phyloP scores from a whole-genome alignment of 371 early-diverging fungal species.

The Capillidium rhysosporum region DNA sequence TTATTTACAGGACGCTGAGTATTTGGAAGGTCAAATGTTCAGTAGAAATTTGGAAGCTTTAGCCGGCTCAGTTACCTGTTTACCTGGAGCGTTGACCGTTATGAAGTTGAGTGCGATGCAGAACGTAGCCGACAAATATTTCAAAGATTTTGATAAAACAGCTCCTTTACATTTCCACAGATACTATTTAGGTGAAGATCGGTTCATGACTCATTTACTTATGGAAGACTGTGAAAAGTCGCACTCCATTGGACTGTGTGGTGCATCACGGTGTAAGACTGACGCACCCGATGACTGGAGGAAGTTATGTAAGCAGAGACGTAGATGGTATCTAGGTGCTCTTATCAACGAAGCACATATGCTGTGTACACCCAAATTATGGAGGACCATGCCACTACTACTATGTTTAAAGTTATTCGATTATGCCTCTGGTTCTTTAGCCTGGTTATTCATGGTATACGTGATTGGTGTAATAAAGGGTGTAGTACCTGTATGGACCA shows the following conservation, averaged over 20 bases:
- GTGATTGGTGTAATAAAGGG: slow-evolving; percentile 6
- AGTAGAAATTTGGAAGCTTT: not conserved
- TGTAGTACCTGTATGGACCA: slow-evolving; percentile 3
- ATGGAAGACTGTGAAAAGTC: slow-evolving; percentile 96
- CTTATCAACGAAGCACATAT: slow-evolving; percentile 7
- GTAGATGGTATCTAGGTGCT: slow-evolving; percentile 50
- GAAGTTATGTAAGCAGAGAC: slow-evolving; percentile 87
- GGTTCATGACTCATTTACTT: slow-evolving; percentile 80
- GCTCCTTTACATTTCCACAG: slow-evolving; percentile 1
- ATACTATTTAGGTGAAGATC: slow-evolving; percentile 46
- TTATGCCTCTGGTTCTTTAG: slow-evolving; percentile 4
- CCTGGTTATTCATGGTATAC: slow-evolving; percentile 6
- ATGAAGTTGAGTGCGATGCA: not conserved
- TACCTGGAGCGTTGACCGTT: slow-evolving; percentile 2
- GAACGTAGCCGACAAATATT: not conserved
- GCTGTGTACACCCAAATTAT: slow-evolving; percentile 3
- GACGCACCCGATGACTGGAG: slow-evolving; percentile 88
- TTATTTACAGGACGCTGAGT: slow-evolving; percentile 4
- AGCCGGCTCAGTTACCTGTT: slow-evolving; percentile 4
- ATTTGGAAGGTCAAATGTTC: slow-evolving; percentile 5
- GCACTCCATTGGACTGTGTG: slow-evolving; percentile 87
- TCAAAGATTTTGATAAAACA: slow-evolving; percentile 1
- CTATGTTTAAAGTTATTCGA: slow-evolving; percentile 1
- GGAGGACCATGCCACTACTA: slow-evolving; percentile 1
- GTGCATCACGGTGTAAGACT: slow-evolving; percentile 88